A percentile compares a stretch with the other conserved stretches of the same genome.
Conservation (phyloP, 2,329 filamentous ascomycete genomes). For the Penicillium sp. region DNA sequence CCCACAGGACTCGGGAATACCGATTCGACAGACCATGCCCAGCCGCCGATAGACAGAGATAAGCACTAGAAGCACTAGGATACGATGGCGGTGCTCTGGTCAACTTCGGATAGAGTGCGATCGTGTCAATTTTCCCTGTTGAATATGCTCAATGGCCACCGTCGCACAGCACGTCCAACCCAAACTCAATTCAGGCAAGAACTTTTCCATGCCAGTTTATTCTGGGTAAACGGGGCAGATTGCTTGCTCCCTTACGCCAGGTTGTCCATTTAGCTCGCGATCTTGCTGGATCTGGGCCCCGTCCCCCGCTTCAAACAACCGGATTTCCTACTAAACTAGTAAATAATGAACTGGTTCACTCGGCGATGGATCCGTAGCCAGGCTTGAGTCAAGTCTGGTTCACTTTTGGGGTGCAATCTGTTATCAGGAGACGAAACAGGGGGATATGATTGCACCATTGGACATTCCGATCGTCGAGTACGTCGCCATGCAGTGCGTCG, state of each 20-base stretch:
- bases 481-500: conserved; percentile 1
- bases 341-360: not conserved
- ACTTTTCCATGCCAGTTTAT: conserved; percentile 11
- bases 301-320: conserved; percentile 11
- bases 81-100: not conserved
- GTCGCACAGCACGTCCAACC: conserved; percentile 1
- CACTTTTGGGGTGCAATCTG: not conserved
- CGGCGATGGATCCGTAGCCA: conserved; percentile 1
- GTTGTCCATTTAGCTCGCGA: conserved; percentile 13
- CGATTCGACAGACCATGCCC: conserved; percentile 11
- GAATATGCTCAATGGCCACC: not conserved
- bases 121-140: not conserved
- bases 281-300: conserved; percentile 20
- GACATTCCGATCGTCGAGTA: not conserved
- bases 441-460: conserved; percentile 7
- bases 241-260: conserved; percentile 15
- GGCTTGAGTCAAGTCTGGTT: not conserved
- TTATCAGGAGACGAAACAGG: not conserved
- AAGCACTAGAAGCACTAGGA: conserved; percentile 26
- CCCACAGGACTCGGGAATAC: conserved; percentile 21
- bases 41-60: conserved; percentile 11
- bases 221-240: conserved; percentile 14
- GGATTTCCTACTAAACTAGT: not conserved
- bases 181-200: conserved; percentile 22
- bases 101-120: not conserved